Base-by-base conservation (phyloP, 441 rosid species). In the Populus hybrid region DNA sequence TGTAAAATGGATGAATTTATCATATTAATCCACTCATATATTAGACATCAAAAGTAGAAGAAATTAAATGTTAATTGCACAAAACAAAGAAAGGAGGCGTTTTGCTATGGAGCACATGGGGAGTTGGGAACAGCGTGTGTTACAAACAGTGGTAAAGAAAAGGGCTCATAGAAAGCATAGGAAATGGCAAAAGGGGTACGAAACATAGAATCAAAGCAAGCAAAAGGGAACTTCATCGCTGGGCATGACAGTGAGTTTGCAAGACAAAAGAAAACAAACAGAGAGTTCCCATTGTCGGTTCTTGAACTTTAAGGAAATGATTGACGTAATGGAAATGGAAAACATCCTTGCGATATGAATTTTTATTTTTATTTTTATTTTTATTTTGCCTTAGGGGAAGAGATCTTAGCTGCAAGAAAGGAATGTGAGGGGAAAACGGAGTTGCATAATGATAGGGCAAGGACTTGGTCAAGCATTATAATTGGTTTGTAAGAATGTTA, bases 221-320 rank as follows among this genome's bases (percentile, higher is more conserved):
- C 66, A 46, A 66, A 72, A 78, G 72, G 64, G 76, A 30, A 73
- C 70, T 73, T 79, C 67, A 73, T 66, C 38, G 67, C 72, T 79
- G 74, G 46, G 7, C 1, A 35, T 64, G 50, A 16, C 75, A 72
- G 76, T 7, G 6, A 28, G 30, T 28, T 28, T 34, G 67, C 53
- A 66, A 72, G 72, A 28, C 4, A 28, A 12, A 10, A 69, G 12
- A 59, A 9, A 40, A 28, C 30, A 28, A 64, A 9, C 42, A 40
- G 19, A 9, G 28, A 63, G 19, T 14, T 35, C 72, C 61, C 38
- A 23, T 40, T 67, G 61, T 67, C 67, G 40, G 32, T 5, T 2
- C 23, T 70, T 75, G 67, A 75, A 70, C 78, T 75, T 69, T 70
- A 30, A 74, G 63, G 78, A 68, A 70, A 79, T 79, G 42, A 79